Evolutionary conservation across 371 early-diverging fungal genomes (phyloP), one percentile per base, ranked within the genome.

Genomic region (Phascolomyces articulosus): DNA sequence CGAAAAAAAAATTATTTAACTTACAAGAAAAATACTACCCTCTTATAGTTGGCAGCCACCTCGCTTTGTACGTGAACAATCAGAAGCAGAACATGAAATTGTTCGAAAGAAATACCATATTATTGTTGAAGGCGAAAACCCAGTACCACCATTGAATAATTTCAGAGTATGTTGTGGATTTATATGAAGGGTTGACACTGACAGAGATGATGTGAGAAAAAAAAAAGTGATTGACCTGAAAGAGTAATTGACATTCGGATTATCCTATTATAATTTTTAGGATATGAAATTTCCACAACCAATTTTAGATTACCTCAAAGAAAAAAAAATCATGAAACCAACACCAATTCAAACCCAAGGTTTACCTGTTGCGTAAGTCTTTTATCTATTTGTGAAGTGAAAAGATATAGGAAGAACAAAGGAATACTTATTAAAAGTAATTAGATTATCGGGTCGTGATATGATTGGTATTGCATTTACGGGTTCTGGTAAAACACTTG

Each of bases 311-410:
- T 93, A 95, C 68, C 86, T 99, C 44, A 80, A 86, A 71, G 76
- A 78, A 18, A 92, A 91, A 62, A 91, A 92, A 2, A 98, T 97
- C 78, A 82, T 83, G 15, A 79, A 83, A 38, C 99, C 99, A 0
- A 98, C 99, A 20, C 91, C 98, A 20, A 99, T 99, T 76, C 99
- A 99, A 81, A 88, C 95, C 55, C 99, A 99, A 75, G 99, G 97
- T 38, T 66, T 91, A 40, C 89, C 94, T 8, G 84, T 89, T 8
- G 88, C 88, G 78, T 80, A 82, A 76, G 81, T 74, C 1, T 47
- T n/a, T 47, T 4, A 16, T 20, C 16, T 34, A 9, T 34, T 2
- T 44, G 1, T 44, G 16, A 48, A 16, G 38, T 21, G 26, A 58
- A 21, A 3, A 24, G 16, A n/a, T n/a, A n/a, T n/a, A 23, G 55